Evolutionary conservation across 1,284 basidiomycete species (phyloP).

Genomic region (Exsudoporus floridanus): DNA sequence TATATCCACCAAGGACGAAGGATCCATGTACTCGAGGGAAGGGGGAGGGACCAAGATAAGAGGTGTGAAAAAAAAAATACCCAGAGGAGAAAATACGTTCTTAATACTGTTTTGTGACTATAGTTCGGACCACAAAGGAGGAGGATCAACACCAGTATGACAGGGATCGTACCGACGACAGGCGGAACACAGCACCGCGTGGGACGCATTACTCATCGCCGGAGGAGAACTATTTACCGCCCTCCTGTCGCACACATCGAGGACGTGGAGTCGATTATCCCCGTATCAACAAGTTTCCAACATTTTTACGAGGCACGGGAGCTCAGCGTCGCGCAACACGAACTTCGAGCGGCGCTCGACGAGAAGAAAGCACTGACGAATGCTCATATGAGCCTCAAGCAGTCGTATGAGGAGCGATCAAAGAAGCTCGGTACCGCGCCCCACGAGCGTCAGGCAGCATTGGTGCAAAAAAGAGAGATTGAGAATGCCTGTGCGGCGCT

Average conservation of each 20-base stretch:
- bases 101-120: not conserved
- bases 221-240: not conserved
- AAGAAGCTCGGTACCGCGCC: conserved; percentile 1
- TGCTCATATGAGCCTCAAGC: not conserved
- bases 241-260: not conserved
- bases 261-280: not conserved
- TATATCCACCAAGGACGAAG: not conserved
- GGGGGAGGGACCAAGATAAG: not conserved
- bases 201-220: not conserved
- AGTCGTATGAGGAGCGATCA: conserved; percentile 9
- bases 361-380: conserved; percentile 10
- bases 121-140: conserved; percentile 3
- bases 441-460: conserved; percentile 8
- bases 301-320: conserved; percentile 11
- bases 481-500: conserved; percentile 2
- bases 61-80: conserved; percentile 2
- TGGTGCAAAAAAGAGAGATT: not conserved
- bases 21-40: not conserved
- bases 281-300: not conserved
- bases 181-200: not conserved
- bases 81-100: not conserved
- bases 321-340: conserved; percentile 1
- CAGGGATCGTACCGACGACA: not conserved
- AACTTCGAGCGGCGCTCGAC: conserved; percentile 2
- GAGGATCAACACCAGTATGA: not conserved